A percentile compares a stretch with the other conserved stretches of the same genome.
Conservation (phyloP, 2,329 filamentous ascomycete genomes). For the Raffaelea albimanens region DNA sequence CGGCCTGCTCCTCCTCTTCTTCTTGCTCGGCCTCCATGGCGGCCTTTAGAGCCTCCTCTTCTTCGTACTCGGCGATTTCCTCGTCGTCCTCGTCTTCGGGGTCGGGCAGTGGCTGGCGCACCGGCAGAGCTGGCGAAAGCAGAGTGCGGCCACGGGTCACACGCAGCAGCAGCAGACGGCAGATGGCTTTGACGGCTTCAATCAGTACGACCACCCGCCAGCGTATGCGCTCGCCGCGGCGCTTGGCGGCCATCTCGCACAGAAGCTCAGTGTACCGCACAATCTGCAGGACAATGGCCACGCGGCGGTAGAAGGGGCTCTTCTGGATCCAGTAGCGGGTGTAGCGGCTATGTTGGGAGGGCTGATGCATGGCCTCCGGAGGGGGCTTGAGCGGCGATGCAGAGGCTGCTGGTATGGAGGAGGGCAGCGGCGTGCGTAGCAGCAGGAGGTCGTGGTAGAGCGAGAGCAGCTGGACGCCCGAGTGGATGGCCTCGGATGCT, state of each 20-base stretch:
- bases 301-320: constrained; percentile 63
- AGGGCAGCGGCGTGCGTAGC: constrained; percentile 29
- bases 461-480: constrained; percentile 78
- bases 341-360: constrained; percentile 48
- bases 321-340: constrained; percentile 57
- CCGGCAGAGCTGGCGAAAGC: constrained; percentile 74
- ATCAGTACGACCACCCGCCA: constrained; percentile 84
- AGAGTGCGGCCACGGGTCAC: constrained; percentile 77
- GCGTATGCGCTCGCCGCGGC: constrained; percentile 67
- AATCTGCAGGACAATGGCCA: constrained; percentile 76
- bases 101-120: constrained; percentile 69
- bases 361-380: constrained; percentile 4
- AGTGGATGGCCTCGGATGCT: constrained; percentile 86
- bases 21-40: constrained; percentile 29
- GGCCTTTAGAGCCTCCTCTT: constrained; percentile 21
- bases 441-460: constrained; percentile 89
- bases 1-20: constrained; percentile 33
- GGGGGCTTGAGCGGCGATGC: constrained; percentile 36
- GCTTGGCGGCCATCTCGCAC: constrained; percentile 95
- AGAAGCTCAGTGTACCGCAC: constrained; percentile 91
- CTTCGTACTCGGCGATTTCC: constrained; percentile 39
- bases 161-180: constrained; percentile 68
- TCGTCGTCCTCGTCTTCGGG: constrained; percentile 42
- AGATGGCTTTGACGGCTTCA: constrained; percentile 79
- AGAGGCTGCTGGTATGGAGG: not conserved